Evolutionary conservation across 768 basidiomycete species (phyloP).

Genomic region (Lentinula lateritia): DNA sequence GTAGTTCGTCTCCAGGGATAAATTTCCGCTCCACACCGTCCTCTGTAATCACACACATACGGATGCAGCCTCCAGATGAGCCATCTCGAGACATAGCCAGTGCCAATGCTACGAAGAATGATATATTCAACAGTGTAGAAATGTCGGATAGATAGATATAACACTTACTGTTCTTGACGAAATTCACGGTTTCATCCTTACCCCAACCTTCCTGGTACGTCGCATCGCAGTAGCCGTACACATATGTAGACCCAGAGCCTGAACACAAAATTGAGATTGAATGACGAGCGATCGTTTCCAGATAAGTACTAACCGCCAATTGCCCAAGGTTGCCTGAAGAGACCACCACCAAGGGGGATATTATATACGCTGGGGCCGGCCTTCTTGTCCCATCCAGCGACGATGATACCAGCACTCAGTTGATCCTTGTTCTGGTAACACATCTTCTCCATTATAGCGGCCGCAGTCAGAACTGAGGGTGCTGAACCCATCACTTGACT

Average conservation of each 20-base stretch:
- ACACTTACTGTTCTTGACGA: constrained; percentile 90
- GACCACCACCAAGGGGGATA: constrained; percentile 92
- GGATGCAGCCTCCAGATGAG: constrained; percentile 94
- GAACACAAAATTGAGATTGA: neutral
- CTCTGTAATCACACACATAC: constrained; percentile 95
- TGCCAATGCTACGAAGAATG: constrained; percentile 59
- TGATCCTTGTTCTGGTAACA: constrained; percentile 94
- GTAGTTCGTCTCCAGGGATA: constrained; percentile 85
- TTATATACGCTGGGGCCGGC: constrained; percentile 92
- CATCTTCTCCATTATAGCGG: constrained; percentile 76
- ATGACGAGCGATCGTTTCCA: neutral
- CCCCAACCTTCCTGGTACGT: constrained; percentile 93
- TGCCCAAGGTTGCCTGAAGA: constrained; percentile 98
- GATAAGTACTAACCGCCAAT: constrained; percentile 70
- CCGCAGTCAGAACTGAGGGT: constrained; percentile 79
- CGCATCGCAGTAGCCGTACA: constrained; percentile 99
- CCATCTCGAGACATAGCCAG: constrained; percentile 98
- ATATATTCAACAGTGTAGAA: neutral
- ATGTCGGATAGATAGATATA: neutral
- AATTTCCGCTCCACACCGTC: constrained; percentile 89
- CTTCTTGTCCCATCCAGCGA: constrained; percentile 95
- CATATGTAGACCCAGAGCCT: constrained; percentile 96
- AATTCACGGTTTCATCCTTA: constrained; percentile 83
- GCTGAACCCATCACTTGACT: constrained; percentile 57
- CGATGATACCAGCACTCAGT: constrained; percentile 91